Evolutionary conservation across 106 monocot genomes (phyloP), one percentile per base, ranked within the genome.

Genomic region (Phalaenopsis aphrodite): DNA sequence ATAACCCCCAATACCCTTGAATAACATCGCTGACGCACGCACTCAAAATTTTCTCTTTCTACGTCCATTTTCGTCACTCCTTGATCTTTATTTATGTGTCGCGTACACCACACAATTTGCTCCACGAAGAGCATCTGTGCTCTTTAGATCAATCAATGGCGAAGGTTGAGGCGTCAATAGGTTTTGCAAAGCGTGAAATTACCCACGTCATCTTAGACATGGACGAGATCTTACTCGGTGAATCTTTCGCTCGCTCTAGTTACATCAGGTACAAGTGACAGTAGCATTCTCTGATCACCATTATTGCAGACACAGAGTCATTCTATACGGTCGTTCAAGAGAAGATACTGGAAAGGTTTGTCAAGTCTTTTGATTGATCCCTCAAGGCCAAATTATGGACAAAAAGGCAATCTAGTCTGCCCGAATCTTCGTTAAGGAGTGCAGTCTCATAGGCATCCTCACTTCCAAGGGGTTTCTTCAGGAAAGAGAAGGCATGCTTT

Each of bases 201-300:
- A 88, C 89, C 24, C 97, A 94, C 81, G 86, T 94, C 74, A 88
- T 97, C 84, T 97, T 97, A 78, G 97, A 97, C 88, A 97, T 97
- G 97, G 97, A 97, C 82, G 97, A 94, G 48, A 92, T 97, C 52
- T 92, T 97, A 55, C 90, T 94, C 72, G 88, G 96, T 93, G 76
- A 16, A 15, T 23, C 48, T 61, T 45, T 11, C 75, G 23, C 6
- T 21, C 41, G 41, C 15, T 52, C 45, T 5, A 55, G 49, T 69
- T 11, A 46, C 24, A 16, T 41, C 10, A 1, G 14, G 42, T 9
- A 43, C 38, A 30, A 15, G 69, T 45, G 45, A 1, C 1, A 52
- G 71, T 65, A 71, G 23, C 14, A 12, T 15, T 71, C 12, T 41
- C n/a, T 69, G 21, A 21, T 42, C 16, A 23, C 23, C 18, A 5